phyloP scores from a whole-genome alignment of 768 basidiomycete genomes.

The Favolaschia claudopus region DNA sequence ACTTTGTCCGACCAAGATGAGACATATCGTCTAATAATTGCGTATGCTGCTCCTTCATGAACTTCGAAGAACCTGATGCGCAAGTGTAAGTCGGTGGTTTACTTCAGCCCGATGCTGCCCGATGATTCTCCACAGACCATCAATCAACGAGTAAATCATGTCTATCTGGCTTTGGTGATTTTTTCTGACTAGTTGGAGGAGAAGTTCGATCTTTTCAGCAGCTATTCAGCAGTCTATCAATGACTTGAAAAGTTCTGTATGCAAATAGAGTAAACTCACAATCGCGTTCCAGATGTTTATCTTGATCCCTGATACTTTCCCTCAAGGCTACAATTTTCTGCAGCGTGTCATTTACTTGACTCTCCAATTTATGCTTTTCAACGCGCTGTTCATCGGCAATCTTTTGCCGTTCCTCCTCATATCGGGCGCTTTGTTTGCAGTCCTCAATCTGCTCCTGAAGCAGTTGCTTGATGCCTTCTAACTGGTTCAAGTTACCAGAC shows the following conservation, averaged over 20 bases:
- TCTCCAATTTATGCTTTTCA: constrained; percentile 7
- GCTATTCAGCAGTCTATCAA: not conserved
- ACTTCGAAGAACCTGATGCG: not conserved
- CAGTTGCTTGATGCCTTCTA: constrained; percentile 6
- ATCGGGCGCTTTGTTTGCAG: not conserved
- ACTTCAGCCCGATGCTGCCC: not conserved
- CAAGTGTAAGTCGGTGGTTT: not conserved
- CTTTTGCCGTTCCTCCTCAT: constrained; percentile 12
- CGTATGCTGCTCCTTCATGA: not conserved
- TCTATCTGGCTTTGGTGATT: constrained; percentile 7
- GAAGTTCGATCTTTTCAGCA: not conserved
- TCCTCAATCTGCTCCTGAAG: constrained; percentile 18
- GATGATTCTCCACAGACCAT: not conserved
- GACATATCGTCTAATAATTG: constrained; percentile 5
- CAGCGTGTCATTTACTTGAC: constrained; percentile 5
- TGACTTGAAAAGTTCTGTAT: not conserved
- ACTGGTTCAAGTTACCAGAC: constrained; percentile 13
- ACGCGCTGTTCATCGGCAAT: constrained; percentile 1
- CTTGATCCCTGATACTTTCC: not conserved
- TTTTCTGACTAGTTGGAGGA: constrained; percentile 6
- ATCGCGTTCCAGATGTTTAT: not conserved
- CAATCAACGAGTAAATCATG: not conserved
- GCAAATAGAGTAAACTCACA: not conserved
- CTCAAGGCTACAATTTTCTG: not conserved
- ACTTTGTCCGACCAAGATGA: too few relatives aligned